phyloP scores from a whole-genome alignment of 2,329 filamentous ascomycete species.

The Curvularia verruculosa region DNA sequence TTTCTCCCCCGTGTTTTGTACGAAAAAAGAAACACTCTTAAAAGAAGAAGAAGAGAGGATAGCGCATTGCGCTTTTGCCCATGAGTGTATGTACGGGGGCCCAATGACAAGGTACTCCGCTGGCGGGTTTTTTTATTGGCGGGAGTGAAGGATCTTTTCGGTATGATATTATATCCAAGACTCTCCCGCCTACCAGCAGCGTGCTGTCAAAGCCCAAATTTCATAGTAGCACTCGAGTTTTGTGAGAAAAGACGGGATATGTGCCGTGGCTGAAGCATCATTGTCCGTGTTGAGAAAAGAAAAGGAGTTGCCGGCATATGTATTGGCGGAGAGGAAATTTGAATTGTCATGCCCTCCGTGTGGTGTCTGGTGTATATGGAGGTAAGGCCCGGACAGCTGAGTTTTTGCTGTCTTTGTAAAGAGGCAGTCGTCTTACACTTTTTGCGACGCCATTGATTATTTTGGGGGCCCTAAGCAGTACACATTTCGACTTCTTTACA shows the following conservation, averaged over 20 bases:
- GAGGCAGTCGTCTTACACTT: not conserved
- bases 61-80: not conserved
- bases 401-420: not conserved
- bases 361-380: not conserved
- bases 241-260: no score
- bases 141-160: no score
- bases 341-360: not conserved
- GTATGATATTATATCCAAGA: no score
- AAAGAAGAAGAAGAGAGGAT: not conserved
- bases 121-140: no score
- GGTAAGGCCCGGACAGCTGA: not conserved
- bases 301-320: not conserved
- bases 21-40: not conserved
- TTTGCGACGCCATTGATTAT: not conserved
- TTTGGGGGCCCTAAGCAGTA: not conserved
- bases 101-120: no score
- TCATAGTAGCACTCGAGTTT: not conserved
- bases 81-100: not conserved
- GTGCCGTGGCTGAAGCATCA: not conserved
- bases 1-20: no score
- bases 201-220: no score
- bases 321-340: not conserved
- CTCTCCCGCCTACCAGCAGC: no score
- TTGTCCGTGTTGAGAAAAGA: not conserved
- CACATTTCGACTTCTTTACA: not conserved